Evolutionary conservation across 2,329 filamentous ascomycete genomes (phyloP).

Genomic region (Aspergillus transmontanensis): DNA sequence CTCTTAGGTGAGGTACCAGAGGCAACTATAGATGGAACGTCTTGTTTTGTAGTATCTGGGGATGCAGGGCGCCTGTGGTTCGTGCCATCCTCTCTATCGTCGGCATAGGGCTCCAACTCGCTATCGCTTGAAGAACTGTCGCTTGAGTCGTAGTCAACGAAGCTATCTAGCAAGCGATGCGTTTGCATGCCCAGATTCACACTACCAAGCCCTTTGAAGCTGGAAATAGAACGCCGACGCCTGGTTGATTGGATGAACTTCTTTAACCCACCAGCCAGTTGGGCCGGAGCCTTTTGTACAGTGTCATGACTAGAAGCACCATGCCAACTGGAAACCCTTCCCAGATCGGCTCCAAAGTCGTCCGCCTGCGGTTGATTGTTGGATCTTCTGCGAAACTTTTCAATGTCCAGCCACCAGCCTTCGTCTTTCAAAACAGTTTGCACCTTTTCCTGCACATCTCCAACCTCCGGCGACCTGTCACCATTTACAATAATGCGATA

Average conservation of each 20-base stretch:
- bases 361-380: conserved; percentile 18
- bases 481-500: conserved; percentile 83
- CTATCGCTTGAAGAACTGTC: conserved; percentile 48
- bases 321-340: conserved; percentile 53
- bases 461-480: conserved; percentile 50
- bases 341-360: conserved; percentile 36
- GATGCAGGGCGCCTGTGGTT: conserved; percentile 16
- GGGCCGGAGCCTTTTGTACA: conserved; percentile 43
- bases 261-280: conserved; percentile 60
- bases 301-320: conserved; percentile 56
- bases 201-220: conserved; percentile 54
- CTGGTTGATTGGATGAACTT: conserved; percentile 64
- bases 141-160: conserved; percentile 55
- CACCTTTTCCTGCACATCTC: conserved; percentile 62
- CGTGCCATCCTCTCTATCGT: conserved; percentile 38
- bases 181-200: conserved; percentile 75
- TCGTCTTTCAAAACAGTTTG: conserved; percentile 69
- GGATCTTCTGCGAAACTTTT: conserved; percentile 45
- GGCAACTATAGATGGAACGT: conserved; percentile 31
- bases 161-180: conserved; percentile 66
- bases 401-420: conserved; percentile 81
- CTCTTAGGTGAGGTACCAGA: conserved; percentile 26
- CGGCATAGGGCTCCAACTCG: conserved; percentile 44
- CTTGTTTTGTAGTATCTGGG: conserved; percentile 4
- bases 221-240: conserved; percentile 52